A percentile compares a stretch with the other conserved stretches of the same genome.
phyloP scores from a whole-genome alignment of 148 eudicot species.

The Camellia granthamiana region DNA sequence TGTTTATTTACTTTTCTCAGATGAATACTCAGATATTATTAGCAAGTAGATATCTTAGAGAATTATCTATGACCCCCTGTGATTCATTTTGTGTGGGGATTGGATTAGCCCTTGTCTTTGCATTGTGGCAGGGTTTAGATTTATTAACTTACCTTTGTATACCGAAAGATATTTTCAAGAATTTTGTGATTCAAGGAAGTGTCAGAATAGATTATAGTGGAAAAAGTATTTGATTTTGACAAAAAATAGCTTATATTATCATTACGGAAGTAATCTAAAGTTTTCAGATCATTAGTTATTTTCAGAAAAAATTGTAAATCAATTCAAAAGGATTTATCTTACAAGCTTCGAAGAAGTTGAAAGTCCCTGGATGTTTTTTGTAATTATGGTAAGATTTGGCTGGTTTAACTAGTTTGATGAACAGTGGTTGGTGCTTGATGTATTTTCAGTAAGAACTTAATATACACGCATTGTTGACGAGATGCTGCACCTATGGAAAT shows the following conservation, averaged over 20 bases:
- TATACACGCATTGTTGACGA: background rate
- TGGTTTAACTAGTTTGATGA: slow-evolving; percentile 6
- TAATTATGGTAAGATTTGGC: background rate
- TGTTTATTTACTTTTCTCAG: background rate
- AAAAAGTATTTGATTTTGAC: background rate
- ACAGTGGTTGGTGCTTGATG: background rate
- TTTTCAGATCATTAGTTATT: background rate
- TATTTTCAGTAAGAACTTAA: background rate
- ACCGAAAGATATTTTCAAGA: too few relatives aligned
- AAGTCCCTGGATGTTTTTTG: background rate
- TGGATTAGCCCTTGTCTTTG: background rate
- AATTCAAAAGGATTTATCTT: background rate
- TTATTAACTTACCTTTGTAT: too few relatives aligned
- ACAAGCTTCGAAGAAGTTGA: background rate
- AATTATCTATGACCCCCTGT: background rate
- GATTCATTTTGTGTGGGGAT: background rate
- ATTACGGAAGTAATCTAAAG: background rate
- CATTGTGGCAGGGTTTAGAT: background rate
- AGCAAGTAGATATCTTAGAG: background rate
- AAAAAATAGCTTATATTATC: background rate
- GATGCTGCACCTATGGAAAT: background rate
- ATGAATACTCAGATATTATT: background rate
- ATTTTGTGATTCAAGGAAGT: background rate
- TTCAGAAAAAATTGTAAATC: background rate
- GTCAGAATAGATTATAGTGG: background rate